Conservation (phyloP, 805 yeast genomes). For the Lipomyces yamanashiensis region DNA sequence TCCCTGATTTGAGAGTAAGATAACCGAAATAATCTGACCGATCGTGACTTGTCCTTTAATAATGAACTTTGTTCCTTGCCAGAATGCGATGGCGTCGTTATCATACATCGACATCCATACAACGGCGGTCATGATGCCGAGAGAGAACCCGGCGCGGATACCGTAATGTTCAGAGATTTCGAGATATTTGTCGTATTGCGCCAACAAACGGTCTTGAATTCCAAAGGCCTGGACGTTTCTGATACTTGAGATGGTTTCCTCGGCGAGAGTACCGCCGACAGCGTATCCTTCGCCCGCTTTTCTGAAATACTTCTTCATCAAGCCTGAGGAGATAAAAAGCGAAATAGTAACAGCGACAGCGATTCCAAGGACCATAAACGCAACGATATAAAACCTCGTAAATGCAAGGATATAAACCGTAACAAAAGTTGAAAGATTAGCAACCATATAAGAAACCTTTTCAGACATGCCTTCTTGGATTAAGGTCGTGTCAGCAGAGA, state of each 20-base stretch:
- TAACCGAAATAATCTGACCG: slow-evolving; percentile 34
- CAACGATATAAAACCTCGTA: slow-evolving; percentile 46
- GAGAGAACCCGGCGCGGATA: slow-evolving; percentile 17
- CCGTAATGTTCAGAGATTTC: slow-evolving; percentile 24
- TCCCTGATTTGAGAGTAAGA: slow-evolving; percentile 48
- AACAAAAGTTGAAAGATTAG: slow-evolving; percentile 48
- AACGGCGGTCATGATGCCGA: slow-evolving; percentile 26
- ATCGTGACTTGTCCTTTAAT: slow-evolving; percentile 23
- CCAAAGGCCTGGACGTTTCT: slow-evolving; percentile 52
- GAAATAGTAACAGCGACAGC: slow-evolving; percentile 43
- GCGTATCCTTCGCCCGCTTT: slow-evolving; percentile 25
- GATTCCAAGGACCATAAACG: slow-evolving; percentile 45
- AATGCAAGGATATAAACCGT: slow-evolving; percentile 48
- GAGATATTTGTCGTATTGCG: slow-evolving; percentile 33
- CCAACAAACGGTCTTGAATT: slow-evolving; percentile 46
- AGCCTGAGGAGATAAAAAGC: slow-evolving; percentile 41
- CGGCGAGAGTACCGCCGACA: slow-evolving; percentile 46
- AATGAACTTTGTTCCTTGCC: slow-evolving; percentile 41
- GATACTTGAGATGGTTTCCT: slow-evolving; percentile 48
- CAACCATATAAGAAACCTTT: slow-evolving; percentile 47
- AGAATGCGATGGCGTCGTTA: slow-evolving; percentile 41
- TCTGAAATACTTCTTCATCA: slow-evolving; percentile 36
- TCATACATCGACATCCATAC: slow-evolving; percentile 37
- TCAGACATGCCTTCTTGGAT: slow-evolving; percentile 52
- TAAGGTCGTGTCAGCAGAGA: slow-evolving; percentile 48